Conservation (phyloP, 768 basidiomycete species). For the Tricholoma terreum region DNA sequence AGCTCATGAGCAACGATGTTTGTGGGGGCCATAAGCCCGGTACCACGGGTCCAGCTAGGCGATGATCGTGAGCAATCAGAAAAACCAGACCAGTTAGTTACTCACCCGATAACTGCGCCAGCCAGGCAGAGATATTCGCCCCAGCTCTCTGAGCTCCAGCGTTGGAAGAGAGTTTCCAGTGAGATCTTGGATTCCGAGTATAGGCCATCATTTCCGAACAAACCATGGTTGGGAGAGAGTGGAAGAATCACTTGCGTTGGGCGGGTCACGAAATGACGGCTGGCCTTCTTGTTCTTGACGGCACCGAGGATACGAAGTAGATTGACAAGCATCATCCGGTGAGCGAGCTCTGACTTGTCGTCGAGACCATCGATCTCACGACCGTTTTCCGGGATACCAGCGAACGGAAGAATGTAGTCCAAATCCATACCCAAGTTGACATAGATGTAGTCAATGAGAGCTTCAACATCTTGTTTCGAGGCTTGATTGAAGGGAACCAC, state of each 20-base stretch:
- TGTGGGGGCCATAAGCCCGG: conserved; percentile 93
- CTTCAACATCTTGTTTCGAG: conserved; percentile 97
- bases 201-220: conserved; percentile 96
- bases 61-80: conserved; percentile 9
- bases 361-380: conserved; percentile 97
- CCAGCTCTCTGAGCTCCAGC: conserved; percentile 98
- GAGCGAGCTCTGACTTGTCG: conserved; percentile 96
- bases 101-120: conserved; percentile 96
- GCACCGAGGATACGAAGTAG: conserved; percentile 94
- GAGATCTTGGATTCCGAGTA: conserved; percentile 99
- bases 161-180: conserved; percentile 95
- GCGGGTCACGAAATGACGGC: conserved; percentile 92
- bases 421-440: conserved; percentile 92
- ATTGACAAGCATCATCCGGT: conserved; percentile 98
- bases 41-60: conserved; percentile 92
- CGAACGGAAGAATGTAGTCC: conserved; percentile 98
- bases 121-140: conserved; percentile 98
- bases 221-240: conserved; percentile 95
- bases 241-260: conserved; percentile 98
- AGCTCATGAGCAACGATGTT: conserved; percentile 94
- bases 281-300: conserved; percentile 98
- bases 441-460: conserved; percentile 98
- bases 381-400: conserved; percentile 97
- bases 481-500: conserved; percentile 99
- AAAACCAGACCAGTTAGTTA: conserved; percentile 1